phyloP scores from a whole-genome alignment of 2,329 filamentous ascomycete genomes.

The Stenocarpella maydis region DNA sequence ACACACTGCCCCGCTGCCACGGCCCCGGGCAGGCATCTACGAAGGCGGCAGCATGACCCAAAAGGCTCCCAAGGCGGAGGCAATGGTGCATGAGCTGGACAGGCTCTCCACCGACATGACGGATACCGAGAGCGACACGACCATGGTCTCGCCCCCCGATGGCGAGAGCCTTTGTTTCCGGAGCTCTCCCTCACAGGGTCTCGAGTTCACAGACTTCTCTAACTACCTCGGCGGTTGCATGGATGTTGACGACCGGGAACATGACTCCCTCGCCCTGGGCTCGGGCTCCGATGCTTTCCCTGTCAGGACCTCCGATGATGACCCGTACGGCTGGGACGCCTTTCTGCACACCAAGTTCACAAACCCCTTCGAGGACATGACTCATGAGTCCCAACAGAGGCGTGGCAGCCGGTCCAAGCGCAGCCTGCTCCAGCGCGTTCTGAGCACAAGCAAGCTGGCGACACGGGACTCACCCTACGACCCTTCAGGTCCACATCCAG shows the following conservation, averaged over 20 bases:
- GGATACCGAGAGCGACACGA: conserved; percentile 34
- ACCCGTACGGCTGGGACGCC: conserved; percentile 44
- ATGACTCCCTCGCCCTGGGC: conserved; percentile 32
- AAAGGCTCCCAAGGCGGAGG: background rate
- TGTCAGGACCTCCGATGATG: conserved; percentile 35
- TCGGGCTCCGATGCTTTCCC: conserved; percentile 30
- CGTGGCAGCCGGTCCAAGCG: conserved; percentile 33
- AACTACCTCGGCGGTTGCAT: conserved; percentile 37
- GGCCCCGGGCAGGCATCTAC: conserved; percentile 15
- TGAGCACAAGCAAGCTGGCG: conserved; percentile 29
- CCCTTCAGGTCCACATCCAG: conserved; percentile 9
- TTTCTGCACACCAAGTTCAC: conserved; percentile 36
- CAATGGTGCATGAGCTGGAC: conserved; percentile 17
- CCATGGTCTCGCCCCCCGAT: conserved; percentile 15
- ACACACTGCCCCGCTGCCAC: conserved; percentile 31
- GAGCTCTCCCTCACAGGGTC: conserved; percentile 30
- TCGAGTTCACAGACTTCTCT: conserved; percentile 45
- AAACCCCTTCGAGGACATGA: conserved; percentile 21
- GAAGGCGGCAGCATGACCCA: background rate
- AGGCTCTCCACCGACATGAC: conserved; percentile 29
- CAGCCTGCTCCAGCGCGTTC: conserved; percentile 34
- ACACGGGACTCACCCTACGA: conserved; percentile 19
- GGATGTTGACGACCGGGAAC: conserved; percentile 29
- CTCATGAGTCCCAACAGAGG: conserved; percentile 18
- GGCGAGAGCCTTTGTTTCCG: conserved; percentile 13